A percentile compares a stretch with the other conserved stretches of the same genome.
Conservation (phyloP, 139 green algal genomes). For the Micromonas pusilla region DNA sequence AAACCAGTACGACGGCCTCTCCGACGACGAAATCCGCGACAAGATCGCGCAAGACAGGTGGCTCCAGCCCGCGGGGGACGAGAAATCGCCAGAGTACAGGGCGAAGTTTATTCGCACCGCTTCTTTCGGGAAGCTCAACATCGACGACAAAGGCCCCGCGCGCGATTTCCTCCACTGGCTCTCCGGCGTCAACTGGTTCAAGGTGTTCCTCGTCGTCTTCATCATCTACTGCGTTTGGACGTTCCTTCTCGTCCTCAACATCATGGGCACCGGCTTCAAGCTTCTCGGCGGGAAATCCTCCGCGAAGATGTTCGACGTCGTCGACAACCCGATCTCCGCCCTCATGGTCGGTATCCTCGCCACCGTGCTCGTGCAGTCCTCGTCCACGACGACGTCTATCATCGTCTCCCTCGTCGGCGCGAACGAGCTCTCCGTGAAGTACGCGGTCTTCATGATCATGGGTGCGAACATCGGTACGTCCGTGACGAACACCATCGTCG, state of each 20-base stretch:
- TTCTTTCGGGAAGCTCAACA: too few species aligned
- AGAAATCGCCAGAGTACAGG: too few species aligned
- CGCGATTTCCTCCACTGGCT: too few species aligned
- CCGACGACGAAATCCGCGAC: not conserved
- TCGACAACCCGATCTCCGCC: constrained; percentile 21
- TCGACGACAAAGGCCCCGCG: too few species aligned
- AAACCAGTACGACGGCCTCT: not conserved
- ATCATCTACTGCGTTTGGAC: constrained; percentile 9
- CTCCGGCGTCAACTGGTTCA: too few species aligned
- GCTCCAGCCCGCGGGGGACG: too few species aligned
- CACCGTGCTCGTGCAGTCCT: constrained; percentile 20
- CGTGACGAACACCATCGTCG: constrained; percentile 20
- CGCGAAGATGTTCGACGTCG: constrained; percentile 24
- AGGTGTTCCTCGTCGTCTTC: not conserved
- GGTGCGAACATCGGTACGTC: constrained; percentile 20
- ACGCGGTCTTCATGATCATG: constrained; percentile 16
- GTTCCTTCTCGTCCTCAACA: constrained; percentile 3
- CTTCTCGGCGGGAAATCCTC: constrained; percentile 10
- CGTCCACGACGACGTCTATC: constrained; percentile 17
- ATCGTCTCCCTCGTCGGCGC: constrained; percentile 19
- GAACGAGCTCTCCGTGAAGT: constrained; percentile 5
- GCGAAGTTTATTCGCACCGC: too few species aligned
- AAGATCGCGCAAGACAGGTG: not conserved
- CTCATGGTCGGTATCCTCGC: constrained; percentile 20
- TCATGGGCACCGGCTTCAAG: constrained; percentile 25